Percentiles rank a stretch among this genome's conserved stretches.
Evolutionary conservation across 140 eudicot genomes (phyloP).

Genomic region (Ambrosia hybrid): DNA sequence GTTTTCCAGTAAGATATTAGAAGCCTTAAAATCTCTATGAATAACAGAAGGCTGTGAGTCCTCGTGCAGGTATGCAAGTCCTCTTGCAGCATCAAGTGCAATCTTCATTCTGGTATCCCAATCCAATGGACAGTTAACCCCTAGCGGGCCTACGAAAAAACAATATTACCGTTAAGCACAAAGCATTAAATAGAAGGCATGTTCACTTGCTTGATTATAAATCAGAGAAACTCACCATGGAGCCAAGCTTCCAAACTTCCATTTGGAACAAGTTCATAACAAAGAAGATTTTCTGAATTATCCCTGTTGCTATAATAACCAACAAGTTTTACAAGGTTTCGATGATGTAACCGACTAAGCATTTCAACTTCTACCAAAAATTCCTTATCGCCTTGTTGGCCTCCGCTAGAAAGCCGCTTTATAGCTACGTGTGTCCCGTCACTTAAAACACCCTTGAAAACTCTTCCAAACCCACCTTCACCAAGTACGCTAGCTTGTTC

Average conservation of each 20-base stretch:
- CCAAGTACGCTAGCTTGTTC: conserved; percentile 80
- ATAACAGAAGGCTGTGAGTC: conserved; percentile 97
- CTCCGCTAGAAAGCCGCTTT: conserved; percentile 87
- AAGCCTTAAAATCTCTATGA: conserved; percentile 96
- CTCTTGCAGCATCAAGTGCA: conserved; percentile 98
- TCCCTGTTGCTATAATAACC: conserved; percentile 88
- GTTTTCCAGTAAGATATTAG: conserved; percentile 88
- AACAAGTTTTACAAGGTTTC: conserved; percentile 96
- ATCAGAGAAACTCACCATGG: conserved; percentile 56
- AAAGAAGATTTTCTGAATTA: conserved; percentile 80
- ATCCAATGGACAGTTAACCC: conserved; percentile 85
- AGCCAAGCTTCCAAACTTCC: conserved; percentile 98
- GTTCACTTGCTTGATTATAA: not conserved
- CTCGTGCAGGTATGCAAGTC: conserved; percentile 96
- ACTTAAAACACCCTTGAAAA: conserved; percentile 84
- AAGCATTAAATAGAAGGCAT: too few species aligned
- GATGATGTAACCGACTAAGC: conserved; percentile 99
- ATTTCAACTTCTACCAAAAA: conserved; percentile 97
- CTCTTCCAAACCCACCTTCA: conserved; percentile 98
- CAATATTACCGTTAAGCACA: conserved; percentile 10
- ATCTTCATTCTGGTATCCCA: conserved; percentile 98
- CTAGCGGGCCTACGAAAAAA: conserved; percentile 71
- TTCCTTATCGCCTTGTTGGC: conserved; percentile 96
- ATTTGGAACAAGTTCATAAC: conserved; percentile 96
- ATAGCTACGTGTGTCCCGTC: conserved; percentile 97